Evolutionary conservation across 78 protist genomes (phyloP).

Genomic region (Blattamonas nauphoetae): DNA sequence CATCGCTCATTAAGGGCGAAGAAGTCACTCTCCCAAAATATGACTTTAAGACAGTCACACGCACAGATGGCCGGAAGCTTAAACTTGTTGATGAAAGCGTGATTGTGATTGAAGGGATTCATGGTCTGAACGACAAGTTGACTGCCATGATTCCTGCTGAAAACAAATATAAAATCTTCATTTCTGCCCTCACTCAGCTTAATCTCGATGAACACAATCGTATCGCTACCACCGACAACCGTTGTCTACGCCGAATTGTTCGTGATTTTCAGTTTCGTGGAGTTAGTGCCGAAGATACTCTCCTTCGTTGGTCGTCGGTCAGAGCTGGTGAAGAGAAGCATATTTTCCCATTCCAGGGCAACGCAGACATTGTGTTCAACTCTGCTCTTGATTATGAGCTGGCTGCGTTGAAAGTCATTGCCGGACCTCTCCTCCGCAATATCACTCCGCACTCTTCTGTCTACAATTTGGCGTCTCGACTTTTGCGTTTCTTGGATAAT

Average conservation of each 20-base stretch:
- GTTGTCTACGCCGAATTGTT: constrained; percentile 36
- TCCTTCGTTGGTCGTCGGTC: constrained; percentile 30
- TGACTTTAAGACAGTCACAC: constrained; percentile 31
- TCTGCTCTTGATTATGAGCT: constrained; percentile 42
- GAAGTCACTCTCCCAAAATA: constrained; percentile 13
- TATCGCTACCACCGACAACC: constrained; percentile 27
- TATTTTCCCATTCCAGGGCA: constrained; percentile 34
- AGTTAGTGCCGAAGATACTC: constrained; percentile 15
- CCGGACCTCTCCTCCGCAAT: constrained; percentile 18
- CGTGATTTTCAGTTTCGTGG: constrained; percentile 38
- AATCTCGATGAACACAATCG: constrained; percentile 42
- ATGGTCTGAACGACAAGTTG: constrained; percentile 22
- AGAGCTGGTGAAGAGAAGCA: constrained; percentile 33
- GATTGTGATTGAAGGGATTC: constrained; percentile 44
- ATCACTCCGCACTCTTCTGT: neutral
- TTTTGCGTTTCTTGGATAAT: constrained; percentile 16
- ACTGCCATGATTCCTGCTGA: constrained; percentile 25
- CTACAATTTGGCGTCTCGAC: constrained; percentile 5
- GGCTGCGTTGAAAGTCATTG: neutral
- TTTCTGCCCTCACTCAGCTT: constrained; percentile 40
- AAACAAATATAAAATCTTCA: constrained; percentile 37
- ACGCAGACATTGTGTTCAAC: constrained; percentile 36
- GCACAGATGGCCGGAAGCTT: neutral
- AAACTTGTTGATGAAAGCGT: constrained; percentile 9
- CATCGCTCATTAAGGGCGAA: constrained; percentile 16